Percentiles rank a stretch among this genome's conserved stretches.
These are phyloP conservation scores for Chrysosporium queenslandicum DNA, from an alignment of 2,329 filamentous ascomycete genomes.

Conservation along the genomic window DNA sequence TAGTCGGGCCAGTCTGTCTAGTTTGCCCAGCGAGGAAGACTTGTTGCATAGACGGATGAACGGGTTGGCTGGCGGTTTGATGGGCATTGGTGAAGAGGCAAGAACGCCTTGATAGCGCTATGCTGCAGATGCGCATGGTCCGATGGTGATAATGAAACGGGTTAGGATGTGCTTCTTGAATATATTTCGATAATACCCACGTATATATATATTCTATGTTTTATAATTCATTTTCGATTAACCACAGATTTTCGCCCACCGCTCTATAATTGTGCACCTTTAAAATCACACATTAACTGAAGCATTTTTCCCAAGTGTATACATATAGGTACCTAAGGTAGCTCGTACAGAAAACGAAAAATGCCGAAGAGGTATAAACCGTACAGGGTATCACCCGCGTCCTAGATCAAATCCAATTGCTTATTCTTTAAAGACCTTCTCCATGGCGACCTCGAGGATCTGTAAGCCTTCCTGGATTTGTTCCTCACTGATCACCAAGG, in stretches of 20 bases:
- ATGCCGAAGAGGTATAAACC: not conserved
- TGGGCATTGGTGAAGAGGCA: slow-evolving; percentile 35
- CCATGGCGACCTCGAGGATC: slow-evolving; percentile 62
- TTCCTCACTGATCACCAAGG: slow-evolving; percentile 65
- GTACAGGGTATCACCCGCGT: slow-evolving; percentile 1
- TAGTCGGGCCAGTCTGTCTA: slow-evolving; percentile 41
- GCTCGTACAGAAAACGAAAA: not conserved
- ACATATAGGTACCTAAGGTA: too few relatives aligned
- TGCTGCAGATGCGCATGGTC: not conserved
- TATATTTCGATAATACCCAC: not conserved
- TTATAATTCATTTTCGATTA: too few relatives aligned
- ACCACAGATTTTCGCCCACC: too few relatives aligned
- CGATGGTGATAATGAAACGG: not conserved
- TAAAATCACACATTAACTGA: not conserved
- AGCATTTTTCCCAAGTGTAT: not conserved
- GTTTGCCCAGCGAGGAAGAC: slow-evolving; percentile 49
- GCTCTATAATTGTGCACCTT: too few relatives aligned
- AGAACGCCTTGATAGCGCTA: slow-evolving; percentile 24
- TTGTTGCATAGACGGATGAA: slow-evolving; percentile 47
- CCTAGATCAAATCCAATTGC: not conserved
- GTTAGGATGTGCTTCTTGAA: not conserved
- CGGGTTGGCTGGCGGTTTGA: slow-evolving; percentile 44
- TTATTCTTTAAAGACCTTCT: slow-evolving; percentile 39
- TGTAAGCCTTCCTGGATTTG: slow-evolving; percentile 70
- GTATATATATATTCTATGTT: not conserved